Base-by-base conservation (phyloP, 345 rosid species). In the Euphorbia tirucalli region DNA sequence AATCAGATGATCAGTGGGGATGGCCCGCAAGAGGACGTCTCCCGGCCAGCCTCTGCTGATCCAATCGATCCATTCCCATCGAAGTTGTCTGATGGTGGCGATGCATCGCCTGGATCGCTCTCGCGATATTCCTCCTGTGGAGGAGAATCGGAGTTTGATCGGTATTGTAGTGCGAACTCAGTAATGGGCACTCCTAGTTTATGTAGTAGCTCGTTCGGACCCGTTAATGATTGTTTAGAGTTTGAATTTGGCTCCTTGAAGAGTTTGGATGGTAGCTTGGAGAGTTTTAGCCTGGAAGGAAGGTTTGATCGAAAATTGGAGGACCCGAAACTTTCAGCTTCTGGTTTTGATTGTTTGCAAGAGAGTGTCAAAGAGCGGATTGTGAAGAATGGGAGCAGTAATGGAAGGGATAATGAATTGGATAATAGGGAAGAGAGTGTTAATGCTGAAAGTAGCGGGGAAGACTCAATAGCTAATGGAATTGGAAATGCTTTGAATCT, bases 121-220 rank as follows among this genome's bases (percentile, higher is more conserved):
- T 86, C 96, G 72, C 88, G 82, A 71, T 86, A 87, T 76, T 88
- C 98, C 21, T 88, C 97, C 0, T 90, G 95, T 22, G 97, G 90
- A 37, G 97, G 88, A 32, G 98, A 90, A 69, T 90, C 95, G 16
- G 97, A 92, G 69, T 84, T 86, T 55, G 96, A 90, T 68, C 83
- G 90, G 8, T 94, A 94, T 54, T 87, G 89, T 74, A 94, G 95
- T 70, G 96, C 95, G 5, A 90, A 88, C 81, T 94, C 96, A 72
- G 91, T 80, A 7, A 71, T 89, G 74, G 96, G 92, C 44, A 92
- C 97, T 5, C 97, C 95, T 0, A 88, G 93, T 71, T 8, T 90
- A 74, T 84, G 88, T 54, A 83, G 95, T 79, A 83, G 95, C 80
- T 86, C 90, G 3, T 65, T 77, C 7, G 86, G 83, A 50, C 72